Conservation (phyloP, 83 land plant genomes). For the Diphasiastrum complanatum region DNA sequence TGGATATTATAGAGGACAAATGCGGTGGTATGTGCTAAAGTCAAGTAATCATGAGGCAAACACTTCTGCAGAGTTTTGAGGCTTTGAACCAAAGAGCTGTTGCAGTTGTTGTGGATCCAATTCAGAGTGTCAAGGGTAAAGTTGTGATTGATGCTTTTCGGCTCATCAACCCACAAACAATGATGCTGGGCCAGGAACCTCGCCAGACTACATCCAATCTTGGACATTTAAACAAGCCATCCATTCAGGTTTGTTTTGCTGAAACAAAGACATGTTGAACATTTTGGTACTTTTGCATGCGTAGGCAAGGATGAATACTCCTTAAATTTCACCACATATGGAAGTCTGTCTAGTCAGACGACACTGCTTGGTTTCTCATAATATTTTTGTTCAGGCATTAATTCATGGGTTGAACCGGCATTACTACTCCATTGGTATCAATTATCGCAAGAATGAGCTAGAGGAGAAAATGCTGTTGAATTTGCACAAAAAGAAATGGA, state of each 20-base stretch:
- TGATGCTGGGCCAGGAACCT: conserved; percentile 99
- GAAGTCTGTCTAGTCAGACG: background rate
- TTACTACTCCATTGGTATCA: conserved; percentile 94
- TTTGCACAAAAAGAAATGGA: conserved; percentile 97
- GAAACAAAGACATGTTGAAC: background rate
- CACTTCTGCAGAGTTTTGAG: conserved; percentile 79
- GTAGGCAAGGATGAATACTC: background rate
- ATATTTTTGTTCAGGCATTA: conserved; percentile 52
- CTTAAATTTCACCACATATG: background rate
- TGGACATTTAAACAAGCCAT: conserved; percentile 95
- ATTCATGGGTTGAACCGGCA: conserved; percentile 97
- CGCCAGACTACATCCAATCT: conserved; percentile 93
- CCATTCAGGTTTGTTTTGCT: conserved; percentile 60
- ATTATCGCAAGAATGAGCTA: conserved; percentile 92
- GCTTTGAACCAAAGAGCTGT: conserved; percentile 93
- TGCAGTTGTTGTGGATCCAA: conserved; percentile 96
- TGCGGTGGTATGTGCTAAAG: too few relatives aligned
- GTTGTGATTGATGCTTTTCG: conserved; percentile 98
- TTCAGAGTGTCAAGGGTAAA: conserved; percentile 97
- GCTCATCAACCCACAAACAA: conserved; percentile 90
- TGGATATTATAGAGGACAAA: too few relatives aligned
- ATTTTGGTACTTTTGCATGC: background rate
- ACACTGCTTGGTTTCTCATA: background rate
- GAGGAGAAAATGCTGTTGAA: conserved; percentile 96
- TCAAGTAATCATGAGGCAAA: too few relatives aligned